phyloP scores from a whole-genome alignment of 805 yeast species.

The Huiozyma sinensis region DNA sequence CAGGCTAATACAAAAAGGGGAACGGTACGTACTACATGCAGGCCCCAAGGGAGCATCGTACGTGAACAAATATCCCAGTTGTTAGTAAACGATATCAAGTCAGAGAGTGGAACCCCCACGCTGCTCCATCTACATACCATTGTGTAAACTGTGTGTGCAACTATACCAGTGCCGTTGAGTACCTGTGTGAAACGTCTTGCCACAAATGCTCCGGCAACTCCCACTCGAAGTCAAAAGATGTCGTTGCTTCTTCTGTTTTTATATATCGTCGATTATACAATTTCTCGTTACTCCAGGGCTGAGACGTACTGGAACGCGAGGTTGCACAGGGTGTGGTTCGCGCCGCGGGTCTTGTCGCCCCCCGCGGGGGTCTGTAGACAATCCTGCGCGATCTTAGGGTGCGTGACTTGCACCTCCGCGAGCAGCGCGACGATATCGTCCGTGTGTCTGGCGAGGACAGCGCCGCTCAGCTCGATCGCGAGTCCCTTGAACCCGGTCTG shows the following conservation, averaged over 20 bases:
- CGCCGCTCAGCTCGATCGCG: conserved; percentile 13
- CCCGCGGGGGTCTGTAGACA: background rate
- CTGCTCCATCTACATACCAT: too few relatives aligned
- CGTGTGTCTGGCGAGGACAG: background rate
- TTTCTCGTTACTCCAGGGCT: background rate
- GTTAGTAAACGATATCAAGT: too few relatives aligned
- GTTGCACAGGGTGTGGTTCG: background rate
- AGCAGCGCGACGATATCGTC: background rate
- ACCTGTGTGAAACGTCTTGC: too few relatives aligned
- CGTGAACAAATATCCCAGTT: too few relatives aligned
- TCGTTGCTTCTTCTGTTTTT: too few relatives aligned
- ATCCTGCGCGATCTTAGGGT: background rate
- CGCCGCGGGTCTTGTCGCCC: background rate
- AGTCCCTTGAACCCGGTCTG: conserved; percentile 27
- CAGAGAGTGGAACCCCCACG: too few relatives aligned
- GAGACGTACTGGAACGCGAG: background rate
- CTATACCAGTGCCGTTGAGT: too few relatives aligned
- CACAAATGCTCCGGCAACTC: too few relatives aligned
- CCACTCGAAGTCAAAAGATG: too few relatives aligned
- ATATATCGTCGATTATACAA: too few relatives aligned
- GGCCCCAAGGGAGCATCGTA: too few relatives aligned
- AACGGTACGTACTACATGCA: conserved; percentile 4
- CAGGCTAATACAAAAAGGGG: conserved; percentile 6
- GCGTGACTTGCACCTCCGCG: background rate
- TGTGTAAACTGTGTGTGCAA: too few relatives aligned